These are phyloP conservation scores for Ceratocystis diversiconidia DNA, from an alignment of 2,329 filamentous ascomycete genomes.

Conservation along the genomic window DNA sequence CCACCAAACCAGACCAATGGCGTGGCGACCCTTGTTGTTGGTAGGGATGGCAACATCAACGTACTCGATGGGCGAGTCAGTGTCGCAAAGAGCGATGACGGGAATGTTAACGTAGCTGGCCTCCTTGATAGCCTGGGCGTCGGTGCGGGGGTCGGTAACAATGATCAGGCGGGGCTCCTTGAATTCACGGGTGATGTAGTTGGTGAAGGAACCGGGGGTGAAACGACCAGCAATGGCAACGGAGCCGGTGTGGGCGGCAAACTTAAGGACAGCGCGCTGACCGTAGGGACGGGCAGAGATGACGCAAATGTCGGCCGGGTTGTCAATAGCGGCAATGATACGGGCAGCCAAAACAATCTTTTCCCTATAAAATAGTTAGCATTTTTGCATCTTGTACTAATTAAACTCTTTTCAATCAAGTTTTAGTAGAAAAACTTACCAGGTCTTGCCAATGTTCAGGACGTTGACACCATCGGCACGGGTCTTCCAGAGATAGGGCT, in stretches of 20 bases:
- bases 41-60: constrained; percentile 99
- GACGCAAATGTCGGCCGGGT: constrained; percentile 97
- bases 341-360: constrained; percentile 98
- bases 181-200: constrained; percentile 99
- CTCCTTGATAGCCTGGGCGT: constrained; percentile 99
- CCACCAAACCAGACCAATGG: constrained; percentile 98
- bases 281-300: constrained; percentile 99
- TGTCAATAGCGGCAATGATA: constrained; percentile 98
- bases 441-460: constrained; percentile 99
- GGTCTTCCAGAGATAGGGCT: constrained; percentile 99
- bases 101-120: constrained; percentile 99
- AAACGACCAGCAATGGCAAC: constrained; percentile 98
- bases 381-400: constrained; percentile 9
- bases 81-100: constrained; percentile 97
- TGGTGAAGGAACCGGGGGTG: constrained; percentile 99
- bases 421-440: constrained; percentile 42
- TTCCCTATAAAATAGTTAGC: constrained; percentile 51
- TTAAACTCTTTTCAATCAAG: background rate
- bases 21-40: constrained; percentile 99
- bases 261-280: constrained; percentile 99
- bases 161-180: constrained; percentile 99
- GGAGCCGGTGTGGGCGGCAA: constrained; percentile 95
- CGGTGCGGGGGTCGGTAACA: constrained; percentile 98
- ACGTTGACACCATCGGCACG: constrained; percentile 96
- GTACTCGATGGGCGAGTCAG: constrained; percentile 98